Percentiles rank a stretch among this genome's conserved stretches.
Evolutionary conservation across 306 rosid species (phyloP).

Genomic region (Sphenostylis stenocarpa): DNA sequence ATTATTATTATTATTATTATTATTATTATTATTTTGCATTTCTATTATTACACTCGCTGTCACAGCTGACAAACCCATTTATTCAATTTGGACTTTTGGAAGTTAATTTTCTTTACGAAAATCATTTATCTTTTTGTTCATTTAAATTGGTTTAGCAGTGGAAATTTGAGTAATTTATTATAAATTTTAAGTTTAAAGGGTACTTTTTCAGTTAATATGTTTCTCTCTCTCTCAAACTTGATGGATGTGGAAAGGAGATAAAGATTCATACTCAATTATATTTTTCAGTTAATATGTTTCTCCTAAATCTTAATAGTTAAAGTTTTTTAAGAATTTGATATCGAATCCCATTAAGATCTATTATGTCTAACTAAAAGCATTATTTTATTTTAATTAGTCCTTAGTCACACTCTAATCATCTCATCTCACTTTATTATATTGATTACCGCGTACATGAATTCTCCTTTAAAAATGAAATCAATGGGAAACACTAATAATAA

Average conservation of each 20-base stretch:
- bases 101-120: too few relatives aligned
- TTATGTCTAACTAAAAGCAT: neutral
- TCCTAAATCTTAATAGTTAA: neutral
- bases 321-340: neutral
- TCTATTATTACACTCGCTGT: neutral
- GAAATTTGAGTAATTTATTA: too few relatives aligned
- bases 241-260: too few relatives aligned
- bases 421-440: constrained; percentile 23
- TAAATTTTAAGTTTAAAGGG: too few relatives aligned
- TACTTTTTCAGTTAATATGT: too few relatives aligned
- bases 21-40: neutral
- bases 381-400: constrained; percentile 14
- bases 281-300: too few relatives aligned
- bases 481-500: neutral
- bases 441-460: constrained; percentile 25
- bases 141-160: too few relatives aligned
- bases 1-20: neutral
- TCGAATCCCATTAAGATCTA: constrained; percentile 3
- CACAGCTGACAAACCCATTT: neutral
- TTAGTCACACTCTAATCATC: too few relatives aligned
- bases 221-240: too few relatives aligned
- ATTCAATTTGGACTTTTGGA: neutral
- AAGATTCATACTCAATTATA: too few relatives aligned
- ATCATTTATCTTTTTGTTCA: too few relatives aligned
- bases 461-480: neutral